Base-by-base conservation (phyloP, 106 monocot species). In the Dactylorhiza incarnata region DNA sequence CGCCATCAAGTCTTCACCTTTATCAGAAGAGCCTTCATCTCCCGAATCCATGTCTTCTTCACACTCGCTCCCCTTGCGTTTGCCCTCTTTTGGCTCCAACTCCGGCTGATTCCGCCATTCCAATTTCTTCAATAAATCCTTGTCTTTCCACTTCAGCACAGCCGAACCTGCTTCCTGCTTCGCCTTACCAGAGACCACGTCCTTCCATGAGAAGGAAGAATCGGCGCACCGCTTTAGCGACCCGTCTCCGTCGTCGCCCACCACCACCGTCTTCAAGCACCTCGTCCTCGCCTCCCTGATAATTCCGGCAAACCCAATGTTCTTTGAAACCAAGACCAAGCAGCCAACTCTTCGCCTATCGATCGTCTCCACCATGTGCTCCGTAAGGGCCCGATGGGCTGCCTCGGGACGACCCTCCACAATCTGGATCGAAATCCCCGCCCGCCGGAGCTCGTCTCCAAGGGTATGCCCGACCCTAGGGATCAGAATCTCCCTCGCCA, bases 111-210 rank as follows among this genome's bases (percentile, higher is more conserved):
- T 83, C 24, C 55, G 87, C 92, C 95, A 95, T 71, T 95, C 92
- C 77, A 95, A 71, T 50, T 72, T 81, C 72, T 80, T 86, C 55
- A 95, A 61, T 23, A 92, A 43, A 14, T 84, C 89, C 72, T 76
- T 72, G 37, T 92, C 92, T 59, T 76, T 89, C 95, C 89, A 92
- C 77, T 71, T 81, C 48, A 79, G 68, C 9, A 86, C 75, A 19
- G 82, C 76, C 13, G 78, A 54, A 45, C 68, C 75, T 52, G 80
- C 92, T 26, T 80, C 80, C 76, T 75, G 81, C 83, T 73, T 88
- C 50, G 83, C 87, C 86, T 89, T 95, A 46, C 95, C 95, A 0
- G 81, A 83, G 1, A 80, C 71, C 70, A 95, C 82, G 16, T 95
- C 92, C 75, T 65, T 79, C 95, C 92, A 95, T 9, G 78, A 81